A percentile compares a stretch with the other conserved stretches of the same genome.
Evolutionary conservation across 257 asterid genomes (phyloP).

Genomic region (Plantago ovata): DNA sequence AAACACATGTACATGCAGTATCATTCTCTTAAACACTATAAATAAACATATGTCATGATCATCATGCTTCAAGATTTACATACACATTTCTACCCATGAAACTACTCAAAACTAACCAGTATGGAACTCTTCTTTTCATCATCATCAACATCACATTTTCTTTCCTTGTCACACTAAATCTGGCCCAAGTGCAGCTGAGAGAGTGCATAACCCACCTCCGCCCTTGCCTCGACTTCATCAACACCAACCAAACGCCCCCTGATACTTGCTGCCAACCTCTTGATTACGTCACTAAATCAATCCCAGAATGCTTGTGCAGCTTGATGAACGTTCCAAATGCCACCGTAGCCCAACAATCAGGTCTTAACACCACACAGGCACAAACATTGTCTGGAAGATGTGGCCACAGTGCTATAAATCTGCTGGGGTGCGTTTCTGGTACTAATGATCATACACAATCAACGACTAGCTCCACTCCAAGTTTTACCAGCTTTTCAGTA

Average conservation of each 20-base stretch:
- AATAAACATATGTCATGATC: too few species aligned
- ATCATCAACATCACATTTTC: too few species aligned
- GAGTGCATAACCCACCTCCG: constrained; percentile 43
- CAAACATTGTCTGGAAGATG: constrained; percentile 56
- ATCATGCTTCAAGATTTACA: too few species aligned
- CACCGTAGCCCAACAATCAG: constrained; percentile 30
- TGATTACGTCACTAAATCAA: constrained; percentile 33
- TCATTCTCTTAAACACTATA: too few species aligned
- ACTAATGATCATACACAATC: background rate
- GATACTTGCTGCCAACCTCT: constrained; percentile 59
- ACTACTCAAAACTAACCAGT: too few species aligned
- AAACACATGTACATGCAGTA: too few species aligned
- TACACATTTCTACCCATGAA: too few species aligned
- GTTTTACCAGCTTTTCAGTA: too few species aligned
- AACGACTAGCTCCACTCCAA: too few species aligned
- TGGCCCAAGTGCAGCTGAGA: constrained; percentile 18
- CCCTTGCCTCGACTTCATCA: constrained; percentile 52
- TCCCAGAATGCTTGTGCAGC: constrained; percentile 62
- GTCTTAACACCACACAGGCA: constrained; percentile 36
- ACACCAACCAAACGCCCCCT: constrained; percentile 38
- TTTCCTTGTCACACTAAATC: too few species aligned
- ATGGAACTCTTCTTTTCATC: too few species aligned
- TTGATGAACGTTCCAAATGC: constrained; percentile 39
- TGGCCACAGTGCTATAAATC: constrained; percentile 53
- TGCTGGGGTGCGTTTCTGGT: constrained; percentile 36